Evolutionary conservation across 73 alveolate species (phyloP).

Genomic region (Blepharisma japonicum): DNA sequence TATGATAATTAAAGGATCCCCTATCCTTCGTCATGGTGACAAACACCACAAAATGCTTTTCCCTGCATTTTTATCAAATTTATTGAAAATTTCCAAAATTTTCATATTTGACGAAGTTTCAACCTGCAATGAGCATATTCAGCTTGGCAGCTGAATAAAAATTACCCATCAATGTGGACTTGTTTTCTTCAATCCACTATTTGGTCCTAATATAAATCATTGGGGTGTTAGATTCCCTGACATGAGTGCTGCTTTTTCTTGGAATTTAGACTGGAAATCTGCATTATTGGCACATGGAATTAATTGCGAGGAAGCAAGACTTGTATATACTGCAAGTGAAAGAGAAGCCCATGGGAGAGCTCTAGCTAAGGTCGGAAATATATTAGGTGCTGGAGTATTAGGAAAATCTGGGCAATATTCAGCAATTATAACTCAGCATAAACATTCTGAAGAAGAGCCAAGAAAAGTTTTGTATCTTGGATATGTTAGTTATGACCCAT

Average conservation of each 20-base stretch:
- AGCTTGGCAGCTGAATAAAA: not conserved
- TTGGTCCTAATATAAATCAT: slow-evolving; percentile 2
- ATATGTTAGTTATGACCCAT: too few species aligned
- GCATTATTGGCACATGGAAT: not conserved
- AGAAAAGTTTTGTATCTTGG: not conserved
- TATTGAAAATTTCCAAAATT: not conserved
- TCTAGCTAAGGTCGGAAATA: not conserved
- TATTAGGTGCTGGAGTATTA: not conserved
- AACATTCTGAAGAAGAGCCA: not conserved
- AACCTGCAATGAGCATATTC: not conserved
- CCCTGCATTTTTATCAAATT: not conserved
- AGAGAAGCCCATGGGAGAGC: slow-evolving; percentile 6
- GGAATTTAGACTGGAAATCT: not conserved
- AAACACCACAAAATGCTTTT: slow-evolving; percentile 10
- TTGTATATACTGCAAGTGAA: not conserved
- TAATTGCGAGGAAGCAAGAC: not conserved
- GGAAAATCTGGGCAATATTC: not conserved
- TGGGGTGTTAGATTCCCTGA: slow-evolving; percentile 30
- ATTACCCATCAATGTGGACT: slow-evolving; percentile 15
- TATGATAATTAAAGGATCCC: slow-evolving; percentile 20
- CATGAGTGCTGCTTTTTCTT: not conserved
- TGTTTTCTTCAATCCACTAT: slow-evolving; percentile 14
- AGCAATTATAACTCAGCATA: slow-evolving; percentile 25
- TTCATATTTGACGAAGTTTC: not conserved
- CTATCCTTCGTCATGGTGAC: slow-evolving; percentile 3